These are phyloP conservation scores for Ophiocordyceps camponoti-saundersi DNA, from an alignment of 2,329 filamentous ascomycete species.

Conservation along the genomic window DNA sequence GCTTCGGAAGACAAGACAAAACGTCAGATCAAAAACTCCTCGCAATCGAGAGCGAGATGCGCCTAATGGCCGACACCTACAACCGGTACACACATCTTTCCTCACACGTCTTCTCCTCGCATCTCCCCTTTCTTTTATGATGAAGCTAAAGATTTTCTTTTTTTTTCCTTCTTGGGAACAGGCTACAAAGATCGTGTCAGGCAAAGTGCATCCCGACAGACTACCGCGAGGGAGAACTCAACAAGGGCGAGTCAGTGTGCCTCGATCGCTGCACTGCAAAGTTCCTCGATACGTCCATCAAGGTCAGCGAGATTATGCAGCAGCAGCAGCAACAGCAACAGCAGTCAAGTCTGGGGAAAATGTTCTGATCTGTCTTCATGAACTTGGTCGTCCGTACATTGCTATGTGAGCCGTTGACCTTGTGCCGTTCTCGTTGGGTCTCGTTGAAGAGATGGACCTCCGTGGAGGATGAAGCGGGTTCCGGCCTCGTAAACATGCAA, in stretches of 20 bases:
- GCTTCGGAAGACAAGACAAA: slow-evolving; percentile 45
- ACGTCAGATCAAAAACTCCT: slow-evolving; percentile 95
- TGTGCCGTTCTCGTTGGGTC: too few species aligned
- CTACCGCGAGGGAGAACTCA: slow-evolving; percentile 91
- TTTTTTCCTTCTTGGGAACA: slow-evolving; percentile 14
- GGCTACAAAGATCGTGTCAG: slow-evolving; percentile 75
- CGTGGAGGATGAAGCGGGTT: too few species aligned
- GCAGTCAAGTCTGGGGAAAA: slow-evolving; percentile 28
- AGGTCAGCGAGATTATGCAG: slow-evolving; percentile 94
- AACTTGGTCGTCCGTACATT: too few species aligned
- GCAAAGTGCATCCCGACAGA: slow-evolving; percentile 84
- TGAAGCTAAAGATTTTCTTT: neutral
- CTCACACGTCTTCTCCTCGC: neutral
- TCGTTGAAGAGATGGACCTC: too few species aligned
- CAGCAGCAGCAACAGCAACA: slow-evolving; percentile 80
- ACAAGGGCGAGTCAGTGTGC: slow-evolving; percentile 98
- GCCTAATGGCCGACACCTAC: slow-evolving; percentile 96
- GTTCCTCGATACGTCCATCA: slow-evolving; percentile 98
- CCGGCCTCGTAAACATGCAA: too few species aligned
- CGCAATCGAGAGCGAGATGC: slow-evolving; percentile 90
- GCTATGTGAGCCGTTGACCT: too few species aligned
- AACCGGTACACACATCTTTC: slow-evolving; percentile 49
- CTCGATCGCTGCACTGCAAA: slow-evolving; percentile 94
- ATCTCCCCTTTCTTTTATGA: neutral
- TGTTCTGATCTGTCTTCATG: slow-evolving; percentile 10